Conservation (phyloP, 352 stramenopile species). For the Globisporangium cystogenes region DNA sequence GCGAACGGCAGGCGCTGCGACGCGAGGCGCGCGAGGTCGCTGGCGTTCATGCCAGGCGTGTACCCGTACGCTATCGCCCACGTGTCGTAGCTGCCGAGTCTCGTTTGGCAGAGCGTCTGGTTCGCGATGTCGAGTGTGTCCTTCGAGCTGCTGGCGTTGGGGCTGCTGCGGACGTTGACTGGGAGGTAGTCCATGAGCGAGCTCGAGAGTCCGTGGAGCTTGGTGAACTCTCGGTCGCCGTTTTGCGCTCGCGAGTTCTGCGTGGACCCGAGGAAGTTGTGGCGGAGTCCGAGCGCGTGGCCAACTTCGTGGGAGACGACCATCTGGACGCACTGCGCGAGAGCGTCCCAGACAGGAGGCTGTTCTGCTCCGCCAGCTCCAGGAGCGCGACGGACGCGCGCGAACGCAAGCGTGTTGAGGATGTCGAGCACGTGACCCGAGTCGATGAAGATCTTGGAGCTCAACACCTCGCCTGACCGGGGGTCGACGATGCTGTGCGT, state of each 20-base stretch:
- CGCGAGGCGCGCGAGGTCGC: background rate
- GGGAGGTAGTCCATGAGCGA: slow-evolving; percentile 2
- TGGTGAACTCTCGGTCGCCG: background rate
- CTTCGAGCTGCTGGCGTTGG: background rate
- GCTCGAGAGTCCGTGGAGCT: background rate
- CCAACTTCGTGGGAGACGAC: background rate
- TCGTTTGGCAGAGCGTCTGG: background rate
- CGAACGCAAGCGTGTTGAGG: background rate
- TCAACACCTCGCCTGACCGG: background rate
- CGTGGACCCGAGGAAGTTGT: background rate
- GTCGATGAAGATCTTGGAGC: slow-evolving; percentile 1
- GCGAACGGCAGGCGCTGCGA: background rate
- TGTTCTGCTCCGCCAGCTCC: background rate
- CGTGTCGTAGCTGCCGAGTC: background rate
- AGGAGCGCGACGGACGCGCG: no score
- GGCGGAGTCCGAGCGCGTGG: background rate
- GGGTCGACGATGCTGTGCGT: background rate
- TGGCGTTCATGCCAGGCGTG: background rate
- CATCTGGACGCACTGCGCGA: background rate
- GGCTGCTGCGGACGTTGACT: background rate
- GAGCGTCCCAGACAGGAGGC: background rate
- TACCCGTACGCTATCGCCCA: background rate
- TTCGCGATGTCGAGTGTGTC: background rate
- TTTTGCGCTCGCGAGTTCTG: background rate
- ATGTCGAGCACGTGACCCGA: background rate